These are phyloP conservation scores for Stentor roeselii DNA, from an alignment of 73 alveolate species.

Conservation along the genomic window DNA sequence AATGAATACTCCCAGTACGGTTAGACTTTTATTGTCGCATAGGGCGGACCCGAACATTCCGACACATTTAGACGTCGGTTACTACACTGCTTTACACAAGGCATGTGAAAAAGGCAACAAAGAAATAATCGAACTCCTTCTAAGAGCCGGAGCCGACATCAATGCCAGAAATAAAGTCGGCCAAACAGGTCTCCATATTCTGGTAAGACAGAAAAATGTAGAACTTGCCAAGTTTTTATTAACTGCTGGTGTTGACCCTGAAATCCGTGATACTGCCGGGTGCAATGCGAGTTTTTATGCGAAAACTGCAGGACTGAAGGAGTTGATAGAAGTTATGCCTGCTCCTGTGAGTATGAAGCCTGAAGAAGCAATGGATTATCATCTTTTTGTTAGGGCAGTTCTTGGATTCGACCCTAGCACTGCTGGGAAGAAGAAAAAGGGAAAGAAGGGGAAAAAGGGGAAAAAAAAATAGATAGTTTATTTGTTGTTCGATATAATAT, in stretches of 20 bases:
- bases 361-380: constrained; percentile 54
- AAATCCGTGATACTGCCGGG: not conserved
- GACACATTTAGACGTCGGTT: constrained; percentile 22
- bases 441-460: constrained; percentile 40
- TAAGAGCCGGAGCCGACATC: constrained; percentile 46
- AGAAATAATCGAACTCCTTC: constrained; percentile 41
- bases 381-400: constrained; percentile 32
- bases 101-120: constrained; percentile 49
- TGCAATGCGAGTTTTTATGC: constrained; percentile 36
- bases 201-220: constrained; percentile 26
- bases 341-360: constrained; percentile 57
- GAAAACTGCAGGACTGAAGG: constrained; percentile 44
- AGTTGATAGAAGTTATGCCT: constrained; percentile 40
- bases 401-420: constrained; percentile 42
- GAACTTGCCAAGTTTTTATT: constrained; percentile 31
- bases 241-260: not conserved
- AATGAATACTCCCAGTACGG: not conserved
- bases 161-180: constrained; percentile 35
- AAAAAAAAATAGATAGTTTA: constrained; percentile 13
- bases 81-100: constrained; percentile 40
- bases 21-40: constrained; percentile 13
- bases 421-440: constrained; percentile 41
- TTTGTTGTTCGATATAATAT: no score
- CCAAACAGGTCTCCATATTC: constrained; percentile 31
- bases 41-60: constrained; percentile 31